These are phyloP conservation scores for Rhodotorula sp. DNA, from an alignment of 1,284 basidiomycete genomes.

Conservation along the genomic window DNA sequence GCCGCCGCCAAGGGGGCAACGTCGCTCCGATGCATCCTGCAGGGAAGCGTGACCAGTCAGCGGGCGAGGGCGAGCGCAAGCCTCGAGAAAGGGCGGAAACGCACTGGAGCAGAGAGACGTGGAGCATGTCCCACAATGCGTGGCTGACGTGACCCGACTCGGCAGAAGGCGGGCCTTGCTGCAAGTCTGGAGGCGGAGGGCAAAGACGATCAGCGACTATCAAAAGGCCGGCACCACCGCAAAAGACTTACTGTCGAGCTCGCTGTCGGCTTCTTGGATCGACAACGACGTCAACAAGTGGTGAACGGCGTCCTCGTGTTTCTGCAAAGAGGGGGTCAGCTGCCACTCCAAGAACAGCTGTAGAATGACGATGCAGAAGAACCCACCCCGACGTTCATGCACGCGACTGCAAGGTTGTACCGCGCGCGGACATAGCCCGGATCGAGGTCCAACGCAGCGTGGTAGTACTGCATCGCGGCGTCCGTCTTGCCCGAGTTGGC, in stretches of 20 bases:
- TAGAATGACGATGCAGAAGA: not conserved
- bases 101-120: constrained; percentile 36
- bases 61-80: not conserved
- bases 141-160: constrained; percentile 55
- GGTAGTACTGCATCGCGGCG: constrained; percentile 85
- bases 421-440: constrained; percentile 91
- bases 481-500: constrained; percentile 78
- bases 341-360: not conserved
- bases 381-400: constrained; percentile 75
- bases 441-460: constrained; percentile 82
- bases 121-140: constrained; percentile 77
- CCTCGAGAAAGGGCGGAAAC: not conserved
- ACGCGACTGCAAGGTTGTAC: constrained; percentile 88
- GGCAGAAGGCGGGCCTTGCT: constrained; percentile 13
- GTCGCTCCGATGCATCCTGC: constrained; percentile 39
- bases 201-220: not conserved
- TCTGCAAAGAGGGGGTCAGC: constrained; percentile 50
- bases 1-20: constrained; percentile 17
- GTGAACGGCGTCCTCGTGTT: constrained; percentile 76
- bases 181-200: constrained; percentile 12
- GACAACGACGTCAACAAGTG: constrained; percentile 81
- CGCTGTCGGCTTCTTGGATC: constrained; percentile 63
- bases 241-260: constrained; percentile 48
- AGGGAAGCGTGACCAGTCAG: not conserved
- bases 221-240: too few species aligned